Conservation (phyloP, 495 filamentous ascomycete species). For the Xylaria palmicola region DNA sequence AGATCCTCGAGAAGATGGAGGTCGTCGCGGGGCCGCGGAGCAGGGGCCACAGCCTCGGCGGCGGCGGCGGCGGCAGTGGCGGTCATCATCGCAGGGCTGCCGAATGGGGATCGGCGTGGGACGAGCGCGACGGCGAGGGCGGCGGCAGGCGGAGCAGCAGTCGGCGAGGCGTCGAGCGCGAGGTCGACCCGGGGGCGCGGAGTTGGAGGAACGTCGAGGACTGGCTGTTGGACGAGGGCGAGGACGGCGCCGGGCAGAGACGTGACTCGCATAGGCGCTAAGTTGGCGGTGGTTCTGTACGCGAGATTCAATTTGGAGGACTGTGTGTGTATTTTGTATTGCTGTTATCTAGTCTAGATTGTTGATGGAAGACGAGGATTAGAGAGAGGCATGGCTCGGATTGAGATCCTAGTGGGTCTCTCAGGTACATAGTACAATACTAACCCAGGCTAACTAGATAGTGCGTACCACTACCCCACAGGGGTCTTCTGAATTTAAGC, state of each 20-base stretch:
- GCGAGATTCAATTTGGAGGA: no score
- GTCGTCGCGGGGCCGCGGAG: slow-evolving; percentile 19
- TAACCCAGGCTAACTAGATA: no score
- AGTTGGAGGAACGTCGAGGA: slow-evolving; percentile 34
- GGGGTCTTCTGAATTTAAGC: no score
- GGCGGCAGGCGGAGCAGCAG: background rate
- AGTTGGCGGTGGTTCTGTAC: no score
- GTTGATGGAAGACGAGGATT: no score
- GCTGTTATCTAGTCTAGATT: no score
- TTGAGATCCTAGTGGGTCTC: no score
- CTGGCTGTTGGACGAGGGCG: slow-evolving; percentile 26
- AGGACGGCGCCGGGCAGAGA: slow-evolving; percentile 17
- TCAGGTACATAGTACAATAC: no score
- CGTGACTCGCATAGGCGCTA: slow-evolving; percentile 27
- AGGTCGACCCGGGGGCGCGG: slow-evolving; percentile 26
- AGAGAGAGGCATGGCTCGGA: no score
- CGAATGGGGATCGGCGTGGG: background rate
- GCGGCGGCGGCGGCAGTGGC: slow-evolving; percentile 7
- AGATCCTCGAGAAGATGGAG: slow-evolving; percentile 25
- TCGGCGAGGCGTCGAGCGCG: slow-evolving; percentile 23
- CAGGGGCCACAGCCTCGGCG: slow-evolving; percentile 5
- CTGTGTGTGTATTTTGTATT: no score
- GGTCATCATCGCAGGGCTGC: no score
- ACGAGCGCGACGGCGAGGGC: background rate
- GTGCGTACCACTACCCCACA: no score